phyloP scores from a whole-genome alignment of 305 asterid species.

The Solanum chacoense region DNA sequence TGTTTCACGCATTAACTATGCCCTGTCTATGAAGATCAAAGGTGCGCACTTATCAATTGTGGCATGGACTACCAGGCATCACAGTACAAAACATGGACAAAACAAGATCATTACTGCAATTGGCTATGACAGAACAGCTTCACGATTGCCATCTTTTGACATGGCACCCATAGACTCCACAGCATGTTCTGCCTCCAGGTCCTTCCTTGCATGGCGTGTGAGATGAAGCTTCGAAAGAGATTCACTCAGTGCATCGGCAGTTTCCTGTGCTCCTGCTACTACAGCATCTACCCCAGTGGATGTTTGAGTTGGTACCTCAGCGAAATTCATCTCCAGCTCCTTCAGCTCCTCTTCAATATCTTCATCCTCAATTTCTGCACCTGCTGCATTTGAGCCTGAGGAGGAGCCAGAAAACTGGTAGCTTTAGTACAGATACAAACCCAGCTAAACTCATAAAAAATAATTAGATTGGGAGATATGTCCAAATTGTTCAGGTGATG shows the following conservation, averaged over 20 bases:
- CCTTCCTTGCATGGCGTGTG: constrained; percentile 14
- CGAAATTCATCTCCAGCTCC: constrained; percentile 42
- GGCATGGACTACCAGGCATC: neutral
- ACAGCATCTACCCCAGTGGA: constrained; percentile 8
- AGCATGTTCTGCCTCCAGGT: constrained; percentile 8
- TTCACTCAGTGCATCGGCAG: constrained; percentile 33
- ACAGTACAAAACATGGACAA: neutral
- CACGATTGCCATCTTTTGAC: constrained; percentile 17
- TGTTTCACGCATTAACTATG: neutral
- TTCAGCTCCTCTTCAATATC: constrained; percentile 60
- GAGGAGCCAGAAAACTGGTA: neutral
- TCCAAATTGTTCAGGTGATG: neutral
- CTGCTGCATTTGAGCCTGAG: constrained; percentile 29
- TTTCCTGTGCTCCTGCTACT: constrained; percentile 18
- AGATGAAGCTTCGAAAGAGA: constrained; percentile 44
- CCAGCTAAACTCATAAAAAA: neutral
- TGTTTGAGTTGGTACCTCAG: constrained; percentile 11
- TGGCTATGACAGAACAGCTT: constrained; percentile 21
- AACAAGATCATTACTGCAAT: neutral
- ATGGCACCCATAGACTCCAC: constrained; percentile 4
- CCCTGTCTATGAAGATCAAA: neutral
- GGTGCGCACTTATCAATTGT: neutral
- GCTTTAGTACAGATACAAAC: neutral
- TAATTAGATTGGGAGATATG: neutral
- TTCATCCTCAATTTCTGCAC: constrained; percentile 40